Base-by-base conservation (phyloP, 257 asterid genomes). In the Marsdenia floribunda region DNA sequence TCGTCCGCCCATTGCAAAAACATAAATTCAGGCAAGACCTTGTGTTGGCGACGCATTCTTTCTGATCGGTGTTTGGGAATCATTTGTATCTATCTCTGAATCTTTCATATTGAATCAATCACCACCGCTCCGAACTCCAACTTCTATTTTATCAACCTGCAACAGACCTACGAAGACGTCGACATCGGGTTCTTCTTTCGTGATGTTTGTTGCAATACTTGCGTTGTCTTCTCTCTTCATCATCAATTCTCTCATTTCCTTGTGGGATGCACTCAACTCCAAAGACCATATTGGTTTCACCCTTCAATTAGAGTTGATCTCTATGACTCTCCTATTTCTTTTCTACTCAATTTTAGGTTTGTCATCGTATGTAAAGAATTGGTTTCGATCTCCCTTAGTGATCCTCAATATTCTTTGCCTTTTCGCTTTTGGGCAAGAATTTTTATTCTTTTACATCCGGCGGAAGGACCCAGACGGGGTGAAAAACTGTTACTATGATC, bases 361-460 rank as follows among this genome's bases (percentile, higher is more conserved):
- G 63, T 79, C 86, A 68, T 63, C 87, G 68, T 80, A 71, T 81
- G 65, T 54, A 16, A 82, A 21, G 24, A 71, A 64, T 71, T 78
- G 90, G 0, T 77, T 87, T 66, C 76, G 79, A 26, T 83, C 91
- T 66, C 90, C 97, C 69, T 60, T 73, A 0, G 71, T 78, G 40
- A 33, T 94, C 19, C 90, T 88, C 52, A 83, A 88, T 78, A 35
- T 92, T 29, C 80, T 94, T 57, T 82, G 70, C 72, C 83, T 87
- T 19, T 92, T 94, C 73, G 99, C 93, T 72, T 92, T 94, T n/a
- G 90, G 80, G 0, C 96, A 92, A 78, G 98, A 90, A 68, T 92
- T 94, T 78, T 42, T 89, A 71, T 70, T n/a, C n/a, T n/a, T n/a
- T n/a, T n/a, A n/a, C n/a, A n/a, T n/a, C n/a, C n/a, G n/a, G n/a